Percentiles rank a stretch among this genome's conserved stretches.
These are phyloP conservation scores for Raffaelea deltoideospora DNA, from an alignment of 2,329 filamentous ascomycete genomes.

Conservation along the genomic window DNA sequence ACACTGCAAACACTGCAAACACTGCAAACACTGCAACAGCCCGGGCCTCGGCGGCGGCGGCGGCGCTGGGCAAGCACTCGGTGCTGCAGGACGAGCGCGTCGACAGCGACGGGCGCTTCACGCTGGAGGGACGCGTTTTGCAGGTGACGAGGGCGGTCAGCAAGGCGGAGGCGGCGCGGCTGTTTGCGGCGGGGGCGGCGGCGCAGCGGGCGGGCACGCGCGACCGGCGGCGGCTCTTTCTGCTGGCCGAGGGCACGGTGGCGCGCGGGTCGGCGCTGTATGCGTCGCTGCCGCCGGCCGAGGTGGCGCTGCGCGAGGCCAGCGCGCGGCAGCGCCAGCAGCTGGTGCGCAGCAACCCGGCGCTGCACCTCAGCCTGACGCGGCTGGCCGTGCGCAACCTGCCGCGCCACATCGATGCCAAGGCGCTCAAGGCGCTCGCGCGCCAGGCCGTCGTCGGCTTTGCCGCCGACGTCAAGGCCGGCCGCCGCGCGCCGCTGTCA, in stretches of 20 bases:
- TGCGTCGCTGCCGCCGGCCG: constrained; percentile 57
- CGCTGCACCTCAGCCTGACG: constrained; percentile 74
- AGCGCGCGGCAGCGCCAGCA: constrained; percentile 78
- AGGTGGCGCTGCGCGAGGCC: constrained; percentile 76
- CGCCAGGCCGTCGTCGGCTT: constrained; percentile 90
- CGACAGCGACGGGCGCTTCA: constrained; percentile 75
- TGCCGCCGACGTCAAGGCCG: constrained; percentile 72
- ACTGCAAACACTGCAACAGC: no score
- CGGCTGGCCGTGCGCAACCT: constrained; percentile 86
- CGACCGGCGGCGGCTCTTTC: constrained; percentile 80
- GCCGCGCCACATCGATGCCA: constrained; percentile 66
- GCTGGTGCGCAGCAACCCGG: constrained; percentile 81
- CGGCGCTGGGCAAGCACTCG: constrained; percentile 51
- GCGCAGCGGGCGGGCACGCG: constrained; percentile 50
- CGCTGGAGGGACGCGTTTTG: constrained; percentile 75
- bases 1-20: no score
- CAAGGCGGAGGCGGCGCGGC: constrained; percentile 60
- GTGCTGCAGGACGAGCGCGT: constrained; percentile 74
- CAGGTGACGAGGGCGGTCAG: constrained; percentile 75
- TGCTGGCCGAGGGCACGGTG: constrained; percentile 77
- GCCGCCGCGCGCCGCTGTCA: constrained; percentile 62
- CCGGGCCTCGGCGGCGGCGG: constrained; percentile 27
- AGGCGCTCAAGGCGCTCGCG: constrained; percentile 81
- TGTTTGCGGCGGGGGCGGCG: constrained; percentile 58
- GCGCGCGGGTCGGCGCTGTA: constrained; percentile 63